These are phyloP conservation scores for Sporothrix brasiliensis DNA, from an alignment of 2,329 filamentous ascomycete species.

Conservation along the genomic window DNA sequence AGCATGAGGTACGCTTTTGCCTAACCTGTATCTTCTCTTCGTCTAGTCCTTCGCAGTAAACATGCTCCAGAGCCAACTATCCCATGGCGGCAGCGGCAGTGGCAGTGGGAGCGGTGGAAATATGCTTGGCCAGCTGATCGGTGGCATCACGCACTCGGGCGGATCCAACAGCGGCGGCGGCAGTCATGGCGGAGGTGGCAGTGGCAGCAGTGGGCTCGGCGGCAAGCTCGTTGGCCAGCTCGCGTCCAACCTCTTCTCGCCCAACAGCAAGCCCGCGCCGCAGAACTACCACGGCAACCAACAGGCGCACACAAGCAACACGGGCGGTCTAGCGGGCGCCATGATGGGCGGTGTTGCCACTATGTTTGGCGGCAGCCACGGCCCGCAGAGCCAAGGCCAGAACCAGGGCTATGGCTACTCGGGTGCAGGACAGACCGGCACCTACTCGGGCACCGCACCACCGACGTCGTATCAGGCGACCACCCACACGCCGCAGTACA, in stretches of 20 bases:
- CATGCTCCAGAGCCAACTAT: slow-evolving; percentile 53
- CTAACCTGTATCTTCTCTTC: slow-evolving; percentile 32
- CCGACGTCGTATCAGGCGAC: slow-evolving; percentile 60
- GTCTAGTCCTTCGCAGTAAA: slow-evolving; percentile 63
- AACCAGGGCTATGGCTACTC: slow-evolving; percentile 67
- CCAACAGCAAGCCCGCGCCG: slow-evolving; percentile 51
- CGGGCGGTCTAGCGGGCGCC: slow-evolving; percentile 55
- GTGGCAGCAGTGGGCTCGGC: slow-evolving; percentile 45
- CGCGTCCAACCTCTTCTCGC: slow-evolving; percentile 58
- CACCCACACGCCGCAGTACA: slow-evolving; percentile 38
- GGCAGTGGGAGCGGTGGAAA: slow-evolving; percentile 46
- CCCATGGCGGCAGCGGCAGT: slow-evolving; percentile 45
- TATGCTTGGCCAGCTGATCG: slow-evolving; percentile 53
- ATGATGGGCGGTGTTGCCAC: slow-evolving; percentile 59
- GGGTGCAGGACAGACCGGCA: slow-evolving; percentile 55
- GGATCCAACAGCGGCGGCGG: slow-evolving; percentile 40
- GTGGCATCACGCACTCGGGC: slow-evolving; percentile 45
- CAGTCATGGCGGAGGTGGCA: slow-evolving; percentile 41
- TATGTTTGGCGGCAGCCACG: slow-evolving; percentile 54
- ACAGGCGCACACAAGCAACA: slow-evolving; percentile 45
- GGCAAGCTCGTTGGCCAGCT: slow-evolving; percentile 62
- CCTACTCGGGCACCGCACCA: slow-evolving; percentile 66
- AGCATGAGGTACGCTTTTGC: no score
- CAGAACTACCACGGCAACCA: slow-evolving; percentile 57
- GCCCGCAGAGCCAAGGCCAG: slow-evolving; percentile 48